phyloP scores from a whole-genome alignment of 805 yeast species.

The Candida pini region DNA sequence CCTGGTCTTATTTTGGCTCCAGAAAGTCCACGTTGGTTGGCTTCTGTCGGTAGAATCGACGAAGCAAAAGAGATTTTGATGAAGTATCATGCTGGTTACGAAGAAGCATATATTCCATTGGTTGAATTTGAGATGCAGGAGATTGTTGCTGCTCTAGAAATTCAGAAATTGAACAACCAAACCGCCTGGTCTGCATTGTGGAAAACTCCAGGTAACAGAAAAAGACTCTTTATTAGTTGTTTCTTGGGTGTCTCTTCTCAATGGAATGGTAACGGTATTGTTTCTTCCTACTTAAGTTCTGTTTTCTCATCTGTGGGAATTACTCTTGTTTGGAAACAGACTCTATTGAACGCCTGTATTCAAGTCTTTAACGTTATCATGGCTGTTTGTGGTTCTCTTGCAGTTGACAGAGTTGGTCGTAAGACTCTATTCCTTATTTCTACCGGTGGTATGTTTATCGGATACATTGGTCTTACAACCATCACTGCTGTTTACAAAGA shows the following conservation, averaged over 20 bases:
- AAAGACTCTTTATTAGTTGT: slow-evolving; percentile 28
- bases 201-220: slow-evolving; percentile 29
- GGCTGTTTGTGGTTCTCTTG: slow-evolving; percentile 24
- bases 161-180: slow-evolving; percentile 25
- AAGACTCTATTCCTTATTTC: slow-evolving; percentile 32
- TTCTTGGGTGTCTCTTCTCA: slow-evolving; percentile 30
- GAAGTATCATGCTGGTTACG: slow-evolving; percentile 27
- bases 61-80: slow-evolving; percentile 29
- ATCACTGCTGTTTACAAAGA: slow-evolving; percentile 33
- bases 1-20: slow-evolving; percentile 28
- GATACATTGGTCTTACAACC: slow-evolving; percentile 38
- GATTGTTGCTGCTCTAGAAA: slow-evolving; percentile 28
- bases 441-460: slow-evolving; percentile 29
- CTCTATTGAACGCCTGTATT: slow-evolving; percentile 44
- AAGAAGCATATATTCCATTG: slow-evolving; percentile 25
- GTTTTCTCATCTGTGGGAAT: slow-evolving; percentile 50
- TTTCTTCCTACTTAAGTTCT: slow-evolving; percentile 37
- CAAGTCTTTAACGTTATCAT: slow-evolving; percentile 39
- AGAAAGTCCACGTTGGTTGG: slow-evolving; percentile 32
- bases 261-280: slow-evolving; percentile 41
- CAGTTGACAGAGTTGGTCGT: slow-evolving; percentile 29
- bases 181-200: slow-evolving; percentile 32
- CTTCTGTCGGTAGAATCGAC: slow-evolving; percentile 27
- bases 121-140: slow-evolving; percentile 32
- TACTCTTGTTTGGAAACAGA: slow-evolving; percentile 36